Evolutionary conservation across 805 yeast species (phyloP), one percentile per base, ranked within the genome.

Genomic region (Ogataea pini): DNA sequence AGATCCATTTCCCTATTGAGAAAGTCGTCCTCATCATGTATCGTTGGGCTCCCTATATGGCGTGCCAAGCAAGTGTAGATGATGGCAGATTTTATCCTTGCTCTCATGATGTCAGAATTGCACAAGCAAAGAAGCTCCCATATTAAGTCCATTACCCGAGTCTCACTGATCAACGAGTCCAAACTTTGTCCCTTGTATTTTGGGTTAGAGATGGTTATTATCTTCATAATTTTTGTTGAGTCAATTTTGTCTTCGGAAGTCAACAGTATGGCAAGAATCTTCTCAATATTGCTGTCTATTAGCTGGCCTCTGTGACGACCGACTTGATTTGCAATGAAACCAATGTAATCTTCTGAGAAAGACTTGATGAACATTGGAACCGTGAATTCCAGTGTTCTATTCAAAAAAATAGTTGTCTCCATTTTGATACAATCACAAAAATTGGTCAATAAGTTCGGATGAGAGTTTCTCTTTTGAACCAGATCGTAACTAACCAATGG

Each of bases 341-440:
- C 76, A 20, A 91, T 72, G 20, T 80, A 78, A 55, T 83, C 88
- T 39, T 73, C 72, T 51, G 83, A 79, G 58, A 84, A 82, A 40
- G 80, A 80, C 8, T 83, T 83, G 46, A 90, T 73, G 6, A 91
- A 72, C 54, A 83, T 77, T 0, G 98, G 97, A 0, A 91, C 76
- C 0, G 91, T 87, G 58, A 81, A 85, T 16, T 80, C 78, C 39
- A 81, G 79, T 4, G 95, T 89, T 46, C 92, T 73, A 29, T 73
- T 73, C 22, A 91, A 69, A 44, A 94, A 86, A 16, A 79, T 80
- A 16, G 72, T 73, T 3, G 75, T 71, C 1, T 86, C 74, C 39
- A 89, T 78, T 0, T 82, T 86, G 16, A 89, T 73, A 9, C 89
- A 69, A 22, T 80, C 82, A 6, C 90, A 79, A 14, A 92, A 72